Evolutionary conservation across 352 stramenopile species (phyloP).

Genomic region (Thalassiosira exigua): DNA sequence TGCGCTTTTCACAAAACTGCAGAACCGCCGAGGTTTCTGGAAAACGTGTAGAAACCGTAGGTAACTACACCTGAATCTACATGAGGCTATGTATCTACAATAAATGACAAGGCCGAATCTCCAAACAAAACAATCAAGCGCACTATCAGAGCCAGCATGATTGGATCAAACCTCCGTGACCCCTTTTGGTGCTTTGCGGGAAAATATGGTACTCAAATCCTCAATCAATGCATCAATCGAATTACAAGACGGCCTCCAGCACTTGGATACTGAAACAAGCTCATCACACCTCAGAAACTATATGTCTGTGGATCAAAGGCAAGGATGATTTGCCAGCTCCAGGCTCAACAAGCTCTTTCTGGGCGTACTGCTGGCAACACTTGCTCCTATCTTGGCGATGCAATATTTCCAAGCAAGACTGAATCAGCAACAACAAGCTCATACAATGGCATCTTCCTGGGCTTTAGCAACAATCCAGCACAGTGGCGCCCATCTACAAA

Average conservation of each 20-base stretch:
- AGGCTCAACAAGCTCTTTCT: neutral
- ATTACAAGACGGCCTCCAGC: slow-evolving; percentile 8
- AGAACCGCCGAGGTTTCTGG: too few species aligned
- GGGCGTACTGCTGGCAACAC: neutral
- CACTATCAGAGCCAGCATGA: slow-evolving; percentile 6
- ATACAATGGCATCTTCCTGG: neutral
- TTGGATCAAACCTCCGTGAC: slow-evolving; percentile 12
- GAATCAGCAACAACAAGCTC: neutral
- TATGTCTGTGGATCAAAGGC: neutral
- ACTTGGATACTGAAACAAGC: neutral
- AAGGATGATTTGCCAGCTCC: neutral
- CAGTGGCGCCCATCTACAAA: neutral
- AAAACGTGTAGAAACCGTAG: too few species aligned
- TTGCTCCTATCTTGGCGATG: neutral
- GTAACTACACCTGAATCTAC: slow-evolving; percentile 27
- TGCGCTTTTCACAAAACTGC: too few species aligned
- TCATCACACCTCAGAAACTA: neutral
- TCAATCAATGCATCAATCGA: slow-evolving; percentile 25
- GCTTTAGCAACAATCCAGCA: neutral
- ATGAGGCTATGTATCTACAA: slow-evolving; percentile 24
- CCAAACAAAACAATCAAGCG: slow-evolving; percentile 26
- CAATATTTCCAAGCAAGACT: neutral
- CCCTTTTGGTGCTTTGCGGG: slow-evolving; percentile 20
- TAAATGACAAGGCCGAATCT: slow-evolving; percentile 34
- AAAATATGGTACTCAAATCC: slow-evolving; percentile 1